phyloP scores from a whole-genome alignment of 2,329 filamentous ascomycete species.

The Grosmannia penicillata region DNA sequence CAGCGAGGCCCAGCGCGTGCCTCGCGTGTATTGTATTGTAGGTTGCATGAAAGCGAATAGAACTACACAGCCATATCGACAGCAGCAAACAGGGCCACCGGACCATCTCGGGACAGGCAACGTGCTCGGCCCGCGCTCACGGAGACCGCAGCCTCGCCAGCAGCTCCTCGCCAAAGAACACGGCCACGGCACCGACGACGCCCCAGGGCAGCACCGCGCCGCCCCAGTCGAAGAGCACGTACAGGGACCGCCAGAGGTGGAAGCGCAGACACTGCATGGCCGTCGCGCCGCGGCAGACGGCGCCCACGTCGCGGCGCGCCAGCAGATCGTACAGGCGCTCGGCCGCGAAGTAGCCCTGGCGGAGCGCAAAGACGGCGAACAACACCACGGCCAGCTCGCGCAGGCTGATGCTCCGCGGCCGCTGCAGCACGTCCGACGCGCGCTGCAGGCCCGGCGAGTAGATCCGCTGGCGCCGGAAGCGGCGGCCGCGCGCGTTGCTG shows the following conservation, averaged over 20 bases:
- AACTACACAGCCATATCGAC: no score
- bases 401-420: slow-evolving; percentile 6
- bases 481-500: not conserved
- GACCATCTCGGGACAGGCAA: no score
- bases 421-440: slow-evolving; percentile 7
- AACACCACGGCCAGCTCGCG: slow-evolving; percentile 8
- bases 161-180: slow-evolving; percentile 9
- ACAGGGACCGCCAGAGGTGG: not conserved
- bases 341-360: slow-evolving; percentile 2
- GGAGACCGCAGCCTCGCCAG: not conserved
- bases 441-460: slow-evolving; percentile 8
- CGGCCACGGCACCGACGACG: slow-evolving; percentile 1
- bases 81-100: no score
- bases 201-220: slow-evolving; percentile 9
- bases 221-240: not conserved
- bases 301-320: slow-evolving; percentile 2
- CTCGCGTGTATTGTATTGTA: no score
- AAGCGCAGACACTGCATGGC: slow-evolving; percentile 2
- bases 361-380: slow-evolving; percentile 6
- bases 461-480: slow-evolving; percentile 7
- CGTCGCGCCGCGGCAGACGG: slow-evolving; percentile 5
- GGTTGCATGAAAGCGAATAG: no score
- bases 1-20: no score
- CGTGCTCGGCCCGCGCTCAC: no score
- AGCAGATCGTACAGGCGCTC: slow-evolving; percentile 4